Base-by-base conservation (phyloP, 2,329 filamentous ascomycete species). In the Thielaviopsis euricoi region DNA sequence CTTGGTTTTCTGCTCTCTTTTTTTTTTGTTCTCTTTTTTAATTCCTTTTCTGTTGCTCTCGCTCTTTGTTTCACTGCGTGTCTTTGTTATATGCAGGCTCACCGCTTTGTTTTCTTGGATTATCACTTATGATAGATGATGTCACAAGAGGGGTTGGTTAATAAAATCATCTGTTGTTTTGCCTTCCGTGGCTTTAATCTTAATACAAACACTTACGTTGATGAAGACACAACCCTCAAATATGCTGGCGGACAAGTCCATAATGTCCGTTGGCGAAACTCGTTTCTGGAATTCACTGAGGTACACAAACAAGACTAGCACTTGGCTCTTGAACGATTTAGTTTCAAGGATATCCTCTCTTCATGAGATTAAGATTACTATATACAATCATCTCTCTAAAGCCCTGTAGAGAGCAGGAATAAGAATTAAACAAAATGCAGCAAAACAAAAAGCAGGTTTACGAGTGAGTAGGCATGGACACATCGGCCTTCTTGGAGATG, bases 401-500 rank as follows among this genome's bases (percentile, higher is more conserved):
- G 1, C 13, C 19, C 21, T 48, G 6, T 19, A 2, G 50, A 52
- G 4, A 52, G 19, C 29, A n/a, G 15, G 12, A 52, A 21, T 1
- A 52, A n/a, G 15, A 48, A 21, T 19, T 5, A 48, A 48, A 48
- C 19, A 48, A 21, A 21, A 19, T 17, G 15, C 17, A 19, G 15
- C 17, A 19, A 48, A 48, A 48, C 9, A 21, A 17, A 48, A 17
- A 19, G 1, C 15, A n/a, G 17, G 15, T 12, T 51, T 52, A 61
- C 19, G 58, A 60, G 29, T 62, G 60, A 3, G 62, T 80, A 21
- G 91, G 91, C 91, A 97, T 97, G 62, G 87, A 80, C 12, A 94
- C 89, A 66, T 84, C 82, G 17, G 90, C 90, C 79, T 90, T 91
- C 64, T 83, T 86, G 58, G 82, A 84, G 53, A 93, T 79, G 0